Evolutionary conservation across 345 rosid species (phyloP), one percentile per base, ranked within the genome.

Genomic region (Turritis glabra): DNA sequence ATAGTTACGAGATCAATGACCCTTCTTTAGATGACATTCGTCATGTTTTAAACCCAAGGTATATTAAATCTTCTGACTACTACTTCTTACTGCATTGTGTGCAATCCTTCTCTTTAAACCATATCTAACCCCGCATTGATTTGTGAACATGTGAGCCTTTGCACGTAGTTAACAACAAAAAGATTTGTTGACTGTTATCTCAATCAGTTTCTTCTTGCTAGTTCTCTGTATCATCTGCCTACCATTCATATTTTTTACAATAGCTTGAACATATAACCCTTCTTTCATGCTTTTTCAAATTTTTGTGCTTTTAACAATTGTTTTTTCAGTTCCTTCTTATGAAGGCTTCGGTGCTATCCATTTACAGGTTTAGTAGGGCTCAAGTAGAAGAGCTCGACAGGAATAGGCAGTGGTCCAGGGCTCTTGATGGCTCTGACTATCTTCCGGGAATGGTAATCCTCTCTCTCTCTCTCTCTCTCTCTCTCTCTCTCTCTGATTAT

Each of bases 381-480:
- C 98, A 92, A 80, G 97, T 96, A 47, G 85, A 81, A 73, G 92
- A 84, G 85, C 84, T 96, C 73, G 99, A 96, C 79, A 87, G 54
- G 78, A 92, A 84, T 76, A 90, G 86, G 79, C 91, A 87, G 56
- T 96, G 99, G 99, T 96, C 99, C 38, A 89, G 97, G 81, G 93
- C 97, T 59, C 97, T 96, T 72, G 99, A 92, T 82, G 99, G 99
- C 67, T 92, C 99, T 33, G 96, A 95, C 82, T 92, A 95, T 75
- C 96, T 95, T 71, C 99, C 99, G 0, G 99, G 99, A 84, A 95
- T 95, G 98, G 97, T 90, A 73, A 10, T 27, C 17, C 5, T 35
- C 57, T 33, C 50, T 51, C 48, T 41, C 30, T 30, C 37, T 37
- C 54, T 41, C 29, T 30, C 37, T 37, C 7, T 33, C 56, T 32